These are phyloP conservation scores for Schwanniomyces etchellsii DNA, from an alignment of 1,139 yeast genomes.

Conservation along the genomic window DNA sequence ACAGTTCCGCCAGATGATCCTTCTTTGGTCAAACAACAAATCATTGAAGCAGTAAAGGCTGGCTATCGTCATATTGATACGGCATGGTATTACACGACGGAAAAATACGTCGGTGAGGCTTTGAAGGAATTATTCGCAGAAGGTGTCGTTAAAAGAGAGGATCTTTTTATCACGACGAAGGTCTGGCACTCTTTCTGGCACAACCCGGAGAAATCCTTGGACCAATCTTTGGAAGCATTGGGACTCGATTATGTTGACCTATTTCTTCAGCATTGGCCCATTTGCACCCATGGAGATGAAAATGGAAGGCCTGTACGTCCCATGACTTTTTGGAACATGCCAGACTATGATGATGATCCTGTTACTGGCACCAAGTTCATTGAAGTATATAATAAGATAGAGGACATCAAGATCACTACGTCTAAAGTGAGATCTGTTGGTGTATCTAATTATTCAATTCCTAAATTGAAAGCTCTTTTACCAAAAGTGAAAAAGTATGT, in stretches of 20 bases:
- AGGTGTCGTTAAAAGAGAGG: conserved; percentile 46
- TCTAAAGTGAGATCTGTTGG: conserved; percentile 27
- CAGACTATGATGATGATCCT: conserved; percentile 38
- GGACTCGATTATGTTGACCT: conserved; percentile 57
- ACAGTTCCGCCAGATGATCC: conserved; percentile 29
- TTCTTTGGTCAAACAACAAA: conserved; percentile 29
- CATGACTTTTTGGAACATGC: conserved; percentile 32
- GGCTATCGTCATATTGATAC: conserved; percentile 40
- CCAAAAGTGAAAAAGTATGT: conserved; percentile 19
- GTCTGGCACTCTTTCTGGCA: conserved; percentile 47
- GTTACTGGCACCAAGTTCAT: conserved; percentile 33
- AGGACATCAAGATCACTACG: conserved; percentile 31
- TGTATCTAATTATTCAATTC: conserved; percentile 27
- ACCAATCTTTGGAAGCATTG: conserved; percentile 28
- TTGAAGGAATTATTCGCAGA: conserved; percentile 41
- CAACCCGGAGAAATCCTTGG: conserved; percentile 33
- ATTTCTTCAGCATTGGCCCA: conserved; percentile 60
- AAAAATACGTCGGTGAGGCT: conserved; percentile 45
- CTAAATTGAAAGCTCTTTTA: conserved; percentile 20
- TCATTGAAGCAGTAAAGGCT: conserved; percentile 33
- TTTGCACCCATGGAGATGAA: conserved; percentile 31
- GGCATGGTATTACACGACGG: conserved; percentile 47
- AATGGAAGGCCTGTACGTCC: conserved; percentile 34
- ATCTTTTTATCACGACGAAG: conserved; percentile 54
- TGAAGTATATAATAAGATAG: conserved; percentile 43